Evolutionary conservation across 2,329 filamentous ascomycete species (phyloP).

Genomic region (Helminthosporium solani): DNA sequence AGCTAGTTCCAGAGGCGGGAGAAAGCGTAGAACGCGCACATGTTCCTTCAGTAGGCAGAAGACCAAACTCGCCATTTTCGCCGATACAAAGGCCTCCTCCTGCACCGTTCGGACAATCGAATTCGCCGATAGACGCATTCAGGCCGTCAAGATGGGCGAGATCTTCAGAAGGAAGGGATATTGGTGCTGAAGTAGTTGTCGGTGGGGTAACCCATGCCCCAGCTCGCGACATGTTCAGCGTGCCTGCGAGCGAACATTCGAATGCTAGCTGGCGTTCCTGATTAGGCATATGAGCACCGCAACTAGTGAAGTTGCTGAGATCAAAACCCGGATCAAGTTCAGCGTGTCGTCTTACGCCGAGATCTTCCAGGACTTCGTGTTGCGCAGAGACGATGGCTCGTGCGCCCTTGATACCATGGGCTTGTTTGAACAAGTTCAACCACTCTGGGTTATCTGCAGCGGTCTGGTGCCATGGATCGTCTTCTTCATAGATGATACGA

Average conservation of each 20-base stretch:
- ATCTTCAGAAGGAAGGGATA: conserved; percentile 18
- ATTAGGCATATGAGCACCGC: conserved; percentile 1
- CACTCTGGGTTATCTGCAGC: conserved; percentile 47
- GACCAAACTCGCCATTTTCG: conserved; percentile 25
- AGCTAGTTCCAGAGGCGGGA: neutral
- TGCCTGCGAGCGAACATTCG: conserved; percentile 32
- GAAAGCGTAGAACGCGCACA: conserved; percentile 1
- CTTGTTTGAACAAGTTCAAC: conserved; percentile 52
- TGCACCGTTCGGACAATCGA: conserved; percentile 13
- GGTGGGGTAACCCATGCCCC: conserved; percentile 14
- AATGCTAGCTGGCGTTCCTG: conserved; percentile 16
- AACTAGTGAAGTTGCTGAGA: conserved; percentile 25
- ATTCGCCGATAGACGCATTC: conserved; percentile 22
- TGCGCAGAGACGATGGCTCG: conserved; percentile 6
- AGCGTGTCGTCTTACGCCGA: conserved; percentile 26
- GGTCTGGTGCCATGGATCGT: conserved; percentile 52
- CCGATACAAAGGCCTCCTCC: conserved; percentile 24
- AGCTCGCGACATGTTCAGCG: conserved; percentile 16
- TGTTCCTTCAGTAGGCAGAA: conserved; percentile 6
- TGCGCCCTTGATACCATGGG: conserved; percentile 43
- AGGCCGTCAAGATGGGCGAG: conserved; percentile 12
- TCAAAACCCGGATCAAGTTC: conserved; percentile 33
- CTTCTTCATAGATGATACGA: conserved; percentile 50
- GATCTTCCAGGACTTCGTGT: conserved; percentile 38
- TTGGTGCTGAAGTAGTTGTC: conserved; percentile 10